These are phyloP conservation scores for Juglanconis oblonga DNA, from an alignment of 2,329 filamentous ascomycete species.

Conservation along the genomic window DNA sequence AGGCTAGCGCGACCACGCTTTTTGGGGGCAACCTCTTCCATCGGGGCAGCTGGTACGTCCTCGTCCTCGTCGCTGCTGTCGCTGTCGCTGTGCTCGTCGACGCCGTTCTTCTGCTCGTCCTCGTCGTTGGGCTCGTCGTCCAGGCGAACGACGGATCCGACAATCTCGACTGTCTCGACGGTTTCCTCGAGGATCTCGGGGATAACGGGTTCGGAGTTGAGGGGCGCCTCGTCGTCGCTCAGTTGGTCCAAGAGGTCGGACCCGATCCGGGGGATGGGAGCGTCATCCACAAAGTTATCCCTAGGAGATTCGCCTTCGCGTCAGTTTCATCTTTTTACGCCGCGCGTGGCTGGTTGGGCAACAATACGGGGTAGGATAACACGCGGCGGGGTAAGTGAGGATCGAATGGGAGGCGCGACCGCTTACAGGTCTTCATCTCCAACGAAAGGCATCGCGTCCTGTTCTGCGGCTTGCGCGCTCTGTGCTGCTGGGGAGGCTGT, in stretches of 20 bases:
- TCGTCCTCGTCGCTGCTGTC: constrained; percentile 1
- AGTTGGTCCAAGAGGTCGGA: constrained; percentile 9
- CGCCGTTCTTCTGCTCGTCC: background rate
- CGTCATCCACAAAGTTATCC: constrained; percentile 4
- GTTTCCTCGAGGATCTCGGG: constrained; percentile 4
- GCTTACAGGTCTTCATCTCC: constrained; percentile 14
- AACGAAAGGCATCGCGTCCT: constrained; percentile 14
- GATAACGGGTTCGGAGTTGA: constrained; percentile 6
- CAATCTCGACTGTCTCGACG: background rate
- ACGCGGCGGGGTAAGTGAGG: background rate
- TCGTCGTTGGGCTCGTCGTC: background rate
- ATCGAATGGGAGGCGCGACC: background rate
- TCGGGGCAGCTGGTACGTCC: constrained; percentile 15
- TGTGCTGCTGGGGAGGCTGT: background rate
- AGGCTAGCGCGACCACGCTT: constrained; percentile 23
- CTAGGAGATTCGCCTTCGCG: background rate
- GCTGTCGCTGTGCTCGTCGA: background rate
- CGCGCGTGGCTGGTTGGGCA: too few relatives aligned
- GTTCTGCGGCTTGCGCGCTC: background rate
- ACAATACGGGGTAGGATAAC: too few relatives aligned
- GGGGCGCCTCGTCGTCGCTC: constrained; percentile 7
- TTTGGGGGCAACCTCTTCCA: constrained; percentile 15
- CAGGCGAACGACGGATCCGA: background rate
- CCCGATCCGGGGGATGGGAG: constrained; percentile 7
- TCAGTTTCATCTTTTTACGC: background rate